These are phyloP conservation scores for Arachis stenosperma DNA, from an alignment of 306 rosid species.

Conservation along the genomic window DNA sequence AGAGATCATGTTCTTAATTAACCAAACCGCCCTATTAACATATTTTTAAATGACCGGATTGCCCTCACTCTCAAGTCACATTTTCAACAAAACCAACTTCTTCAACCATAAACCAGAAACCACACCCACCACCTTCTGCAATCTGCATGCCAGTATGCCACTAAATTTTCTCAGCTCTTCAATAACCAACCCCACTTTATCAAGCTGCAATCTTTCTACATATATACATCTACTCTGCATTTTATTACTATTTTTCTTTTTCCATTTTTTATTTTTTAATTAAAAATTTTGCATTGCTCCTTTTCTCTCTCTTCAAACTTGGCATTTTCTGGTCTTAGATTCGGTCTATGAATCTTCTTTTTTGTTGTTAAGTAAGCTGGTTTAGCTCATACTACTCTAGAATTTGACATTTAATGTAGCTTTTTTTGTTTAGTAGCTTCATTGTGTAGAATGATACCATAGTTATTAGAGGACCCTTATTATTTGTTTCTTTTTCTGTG, in stretches of 20 bases:
- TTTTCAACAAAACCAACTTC: constrained; percentile 31
- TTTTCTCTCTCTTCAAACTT: constrained; percentile 26
- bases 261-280: neutral
- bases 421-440: constrained; percentile 3
- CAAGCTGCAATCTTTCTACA: constrained; percentile 12
- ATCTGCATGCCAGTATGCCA: constrained; percentile 19
- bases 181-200: constrained; percentile 24
- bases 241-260: neutral
- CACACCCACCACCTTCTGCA: constrained; percentile 41
- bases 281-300: neutral
- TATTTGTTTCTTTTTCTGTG: constrained; percentile 24
- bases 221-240: neutral
- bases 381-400: constrained; percentile 5
- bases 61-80: constrained; percentile 32
- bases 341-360: constrained; percentile 35
- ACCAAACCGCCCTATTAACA: neutral
- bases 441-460: constrained; percentile 6
- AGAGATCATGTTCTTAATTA: constrained; percentile 40
- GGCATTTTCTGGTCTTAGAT: constrained; percentile 24
- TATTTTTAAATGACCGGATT: constrained; percentile 26
- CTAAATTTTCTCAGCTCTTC: neutral
- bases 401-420: constrained; percentile 15
- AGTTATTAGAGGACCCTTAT: neutral
- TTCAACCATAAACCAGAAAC: constrained; percentile 28
- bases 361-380: constrained; percentile 13